Percentiles rank a stretch among this genome's conserved stretches.
Conservation (phyloP, 257 asterid species). For the Penstemon barbatus region DNA sequence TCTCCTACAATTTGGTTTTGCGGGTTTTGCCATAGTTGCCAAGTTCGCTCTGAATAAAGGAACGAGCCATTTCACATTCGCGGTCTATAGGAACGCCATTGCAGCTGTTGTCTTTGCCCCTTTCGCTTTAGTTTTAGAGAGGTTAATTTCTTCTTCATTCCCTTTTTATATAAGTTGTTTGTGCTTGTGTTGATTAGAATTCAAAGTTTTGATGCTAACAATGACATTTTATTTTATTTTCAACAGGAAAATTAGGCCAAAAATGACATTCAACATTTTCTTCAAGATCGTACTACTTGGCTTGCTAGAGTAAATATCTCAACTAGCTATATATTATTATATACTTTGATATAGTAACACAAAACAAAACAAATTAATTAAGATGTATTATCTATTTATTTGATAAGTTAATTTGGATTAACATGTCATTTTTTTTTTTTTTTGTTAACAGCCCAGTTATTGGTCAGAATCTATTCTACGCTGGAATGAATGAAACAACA, state of each 20-base stretch:
- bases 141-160: not conserved
- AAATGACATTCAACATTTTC: constrained; percentile 44
- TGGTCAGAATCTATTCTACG: constrained; percentile 46
- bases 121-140: constrained; percentile 13
- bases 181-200: not conserved
- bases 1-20: constrained; percentile 19
- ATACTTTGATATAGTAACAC: too few relatives aligned
- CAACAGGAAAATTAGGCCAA: constrained; percentile 71
- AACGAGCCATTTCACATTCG: constrained; percentile 7
- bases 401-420: not conserved
- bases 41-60: constrained; percentile 15
- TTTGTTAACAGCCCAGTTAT: constrained; percentile 37
- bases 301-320: constrained; percentile 50
- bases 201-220: not conserved
- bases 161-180: not conserved
- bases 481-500: constrained; percentile 52
- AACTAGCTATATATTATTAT: too few relatives aligned
- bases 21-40: constrained; percentile 22
- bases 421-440: not conserved
- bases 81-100: constrained; percentile 15
- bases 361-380: not conserved
- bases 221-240: not conserved
- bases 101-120: constrained; percentile 18
- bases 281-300: constrained; percentile 53
- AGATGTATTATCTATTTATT: too few relatives aligned